These are phyloP conservation scores for Lentinula sp. DNA, from an alignment of 768 basidiomycete species.

Conservation along the genomic window DNA sequence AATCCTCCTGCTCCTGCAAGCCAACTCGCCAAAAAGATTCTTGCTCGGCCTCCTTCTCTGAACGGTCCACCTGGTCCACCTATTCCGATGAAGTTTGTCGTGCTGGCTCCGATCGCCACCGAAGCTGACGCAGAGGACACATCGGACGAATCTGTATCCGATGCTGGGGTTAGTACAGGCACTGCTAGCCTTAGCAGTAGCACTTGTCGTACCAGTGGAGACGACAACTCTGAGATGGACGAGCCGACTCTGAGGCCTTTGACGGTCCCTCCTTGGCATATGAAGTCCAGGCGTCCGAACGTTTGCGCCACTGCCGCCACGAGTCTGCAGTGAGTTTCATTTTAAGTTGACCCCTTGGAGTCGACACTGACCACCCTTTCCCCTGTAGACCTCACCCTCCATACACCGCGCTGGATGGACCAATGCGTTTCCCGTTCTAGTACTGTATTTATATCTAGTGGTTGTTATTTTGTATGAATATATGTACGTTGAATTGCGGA, in stretches of 20 bases:
- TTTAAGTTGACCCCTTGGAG: neutral
- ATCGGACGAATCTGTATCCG: neutral
- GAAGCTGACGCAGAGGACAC: neutral
- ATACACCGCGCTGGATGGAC: neutral
- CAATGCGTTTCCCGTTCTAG: constrained; percentile 1
- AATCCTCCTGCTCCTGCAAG: neutral
- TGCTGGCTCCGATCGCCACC: neutral
- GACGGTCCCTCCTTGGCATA: neutral
- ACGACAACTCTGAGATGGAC: neutral
- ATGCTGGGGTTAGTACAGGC: neutral
- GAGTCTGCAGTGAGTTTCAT: neutral
- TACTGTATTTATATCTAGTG: neutral
- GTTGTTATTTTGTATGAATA: neutral
- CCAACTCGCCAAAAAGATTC: neutral
- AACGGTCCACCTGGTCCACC: neutral
- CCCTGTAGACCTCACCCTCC: neutral
- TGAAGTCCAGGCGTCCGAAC: neutral
- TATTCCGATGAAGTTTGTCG: neutral
- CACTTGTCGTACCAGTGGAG: neutral
- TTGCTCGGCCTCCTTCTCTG: neutral
- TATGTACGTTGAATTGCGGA: neutral
- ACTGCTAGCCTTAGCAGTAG: neutral
- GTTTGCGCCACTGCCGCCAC: neutral
- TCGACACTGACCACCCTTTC: neutral
- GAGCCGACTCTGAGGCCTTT: neutral